Evolutionary conservation across 1,139 yeast species (phyloP).

Genomic region (Hansenula sp.): DNA sequence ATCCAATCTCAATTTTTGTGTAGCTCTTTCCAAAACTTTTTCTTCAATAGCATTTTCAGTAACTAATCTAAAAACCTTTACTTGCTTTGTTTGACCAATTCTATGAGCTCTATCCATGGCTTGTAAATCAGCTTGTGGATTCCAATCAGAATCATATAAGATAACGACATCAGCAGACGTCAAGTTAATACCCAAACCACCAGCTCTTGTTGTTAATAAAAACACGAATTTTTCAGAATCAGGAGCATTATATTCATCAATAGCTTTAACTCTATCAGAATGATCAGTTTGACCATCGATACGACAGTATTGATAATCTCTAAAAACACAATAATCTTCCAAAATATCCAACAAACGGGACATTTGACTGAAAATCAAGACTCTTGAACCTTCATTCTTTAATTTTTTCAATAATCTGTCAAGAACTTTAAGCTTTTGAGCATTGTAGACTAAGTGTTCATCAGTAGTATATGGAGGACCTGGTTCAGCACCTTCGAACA

Average conservation of each 20-base stretch:
- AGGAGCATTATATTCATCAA: constrained; percentile 73
- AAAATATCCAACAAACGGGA: constrained; percentile 73
- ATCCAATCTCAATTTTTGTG: constrained; percentile 72
- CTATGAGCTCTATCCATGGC: constrained; percentile 90
- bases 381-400: constrained; percentile 67
- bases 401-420: constrained; percentile 63
- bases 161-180: constrained; percentile 75
- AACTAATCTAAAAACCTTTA: constrained; percentile 68
- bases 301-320: constrained; percentile 67
- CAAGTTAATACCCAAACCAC: constrained; percentile 81
- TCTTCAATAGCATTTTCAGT: constrained; percentile 82
- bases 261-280: constrained; percentile 67
- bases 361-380: constrained; percentile 77
- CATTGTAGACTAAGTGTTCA: constrained; percentile 70
- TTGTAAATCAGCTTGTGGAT: constrained; percentile 83
- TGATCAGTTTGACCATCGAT: constrained; percentile 83
- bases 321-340: constrained; percentile 71
- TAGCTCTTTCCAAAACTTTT: constrained; percentile 73
- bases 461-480: constrained; percentile 85
- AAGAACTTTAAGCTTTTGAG: constrained; percentile 68
- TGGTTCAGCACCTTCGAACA: constrained; percentile 84
- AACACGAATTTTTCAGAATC: constrained; percentile 66
- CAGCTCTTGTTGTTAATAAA: constrained; percentile 75
- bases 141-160: constrained; percentile 79
- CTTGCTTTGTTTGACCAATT: constrained; percentile 82